Evolutionary conservation across 345 rosid species (phyloP), one percentile per base, ranked within the genome.

Genomic region (Populus davidiana): DNA sequence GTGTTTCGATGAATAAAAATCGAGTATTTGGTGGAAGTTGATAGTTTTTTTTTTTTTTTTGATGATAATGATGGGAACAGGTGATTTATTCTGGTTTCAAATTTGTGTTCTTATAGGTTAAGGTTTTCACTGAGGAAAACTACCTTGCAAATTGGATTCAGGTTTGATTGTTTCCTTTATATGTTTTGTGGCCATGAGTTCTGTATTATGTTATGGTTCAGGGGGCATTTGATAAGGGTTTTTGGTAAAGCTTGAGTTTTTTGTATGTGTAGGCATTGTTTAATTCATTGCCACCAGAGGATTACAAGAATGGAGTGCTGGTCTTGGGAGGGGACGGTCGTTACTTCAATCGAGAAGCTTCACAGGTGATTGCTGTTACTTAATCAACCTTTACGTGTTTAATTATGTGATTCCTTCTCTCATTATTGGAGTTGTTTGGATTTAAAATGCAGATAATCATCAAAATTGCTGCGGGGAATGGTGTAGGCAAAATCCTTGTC

Each of bases 311-410:
- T 61, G 96, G 91, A 1, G 67, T 89, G 12, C 83, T 96, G 86
- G 97, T 93, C 21, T 83, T 92, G 81, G 97, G 99, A 78, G 99
- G 99, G 20, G 97, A 96, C 80, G 98, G 98, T 65, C 93, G 97
- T 68, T 96, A 93, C 81, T 93, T 91, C 75, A 93, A 92, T 84
- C 78, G 67, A 70, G 93, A 96, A 86, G 97, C 99, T 84, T 77
- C 94, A 8, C 99, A 95, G 98, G 96, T 92, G n/a, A 80, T 36
- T 44, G 54, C 65, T 29, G 65, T 36, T 70, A 16, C 52, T 27
- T 63, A 16, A 49, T 43, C 36, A 44, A 44, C 74, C 27, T 23
- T 47, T 13, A 10, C 25, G 12, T 31, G 35, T 11, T 23, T 20
- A 52, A 12, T 62, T 13, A 71, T 69, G 23, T 20, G 43, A 12